Evolutionary conservation across 345 rosid species (phyloP), one percentile per base, ranked within the genome.

Genomic region (Eucalyptus urophylla): DNA sequence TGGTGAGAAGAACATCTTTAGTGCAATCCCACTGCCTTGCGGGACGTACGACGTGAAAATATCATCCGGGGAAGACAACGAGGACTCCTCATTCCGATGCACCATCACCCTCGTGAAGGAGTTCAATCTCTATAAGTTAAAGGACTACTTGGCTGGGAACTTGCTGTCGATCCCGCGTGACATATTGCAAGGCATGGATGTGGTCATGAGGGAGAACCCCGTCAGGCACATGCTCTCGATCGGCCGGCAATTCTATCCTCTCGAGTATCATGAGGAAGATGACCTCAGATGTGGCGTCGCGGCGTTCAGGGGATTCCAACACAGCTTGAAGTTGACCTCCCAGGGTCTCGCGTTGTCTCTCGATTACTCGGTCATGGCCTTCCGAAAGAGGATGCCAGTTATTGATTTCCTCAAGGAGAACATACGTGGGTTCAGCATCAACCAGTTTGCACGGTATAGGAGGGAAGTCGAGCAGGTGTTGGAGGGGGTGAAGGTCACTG

Each of bases 171-270:
- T 90, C 12, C 98, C 99, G 16, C 97, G 97, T 50, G 97, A 96
- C 58, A 93, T 65, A 27, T 86, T 97, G 92, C 98, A 96, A 91
- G 99, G 96, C 37, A 90, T 97, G 95, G 98, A 97, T 93, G 92
- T 97, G 24, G 97, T 97, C 58, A 93, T 96, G 98, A 96, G 95
- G 92, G 99, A 97, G 94, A 95, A 96, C 88, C 95, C 96, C 14
- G 86, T 92, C 9, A 92, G 91, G 90, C 89, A 65, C 86, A 96
- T 95, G 99, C 92, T 96, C n/a, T 89, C 94, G 24, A 93, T 90
- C 49, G 98, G 97, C 87, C 94, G 94, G 40, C 92, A 92, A 90
- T 96, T 97, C 56, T 95, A 27, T 60, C 69, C 69, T 60, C 15
- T 60, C 5, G 69, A 60, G 33, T 60, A 60, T 12, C 33, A 5